These are phyloP conservation scores for Trichoderma guizhouense DNA, from an alignment of 2,329 filamentous ascomycete genomes.

Conservation along the genomic window DNA sequence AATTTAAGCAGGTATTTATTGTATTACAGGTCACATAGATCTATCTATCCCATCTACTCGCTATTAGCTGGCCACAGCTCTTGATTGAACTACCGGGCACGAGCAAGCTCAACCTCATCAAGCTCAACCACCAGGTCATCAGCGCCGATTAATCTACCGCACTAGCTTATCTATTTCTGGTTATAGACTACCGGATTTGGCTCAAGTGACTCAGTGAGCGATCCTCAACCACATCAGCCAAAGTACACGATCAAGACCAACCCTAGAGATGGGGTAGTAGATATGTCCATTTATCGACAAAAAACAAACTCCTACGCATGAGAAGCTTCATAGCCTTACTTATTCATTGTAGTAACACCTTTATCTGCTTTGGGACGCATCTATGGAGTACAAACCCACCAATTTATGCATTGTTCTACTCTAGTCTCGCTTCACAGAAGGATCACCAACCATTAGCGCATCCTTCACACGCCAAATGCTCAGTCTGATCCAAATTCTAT, in stretches of 20 bases:
- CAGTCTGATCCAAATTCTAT: not conserved
- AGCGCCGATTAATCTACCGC: not conserved
- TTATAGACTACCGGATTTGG: not conserved
- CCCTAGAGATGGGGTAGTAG: no score
- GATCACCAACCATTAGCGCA: not conserved
- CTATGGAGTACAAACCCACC: not conserved
- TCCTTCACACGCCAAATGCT: not conserved
- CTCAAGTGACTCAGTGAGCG: not conserved
- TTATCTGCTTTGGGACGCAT: not conserved
- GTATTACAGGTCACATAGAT: not conserved
- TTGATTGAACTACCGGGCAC: not conserved
- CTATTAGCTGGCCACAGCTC: not conserved
- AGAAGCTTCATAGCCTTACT: not conserved
- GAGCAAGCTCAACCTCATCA: not conserved
- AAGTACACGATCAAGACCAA: not conserved
- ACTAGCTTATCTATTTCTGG: not conserved
- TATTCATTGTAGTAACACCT: not conserved
- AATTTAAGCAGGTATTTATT: not conserved
- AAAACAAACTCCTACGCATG: not conserved
- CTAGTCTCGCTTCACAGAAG: not conserved
- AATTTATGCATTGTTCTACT: not conserved
- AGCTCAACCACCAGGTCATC: not conserved
- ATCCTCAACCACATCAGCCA: not conserved
- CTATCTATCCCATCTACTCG: not conserved
- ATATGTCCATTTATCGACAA: no score